Evolutionary conservation across 805 yeast species (phyloP).

Genomic region (Monosporozyma solicola): DNA sequence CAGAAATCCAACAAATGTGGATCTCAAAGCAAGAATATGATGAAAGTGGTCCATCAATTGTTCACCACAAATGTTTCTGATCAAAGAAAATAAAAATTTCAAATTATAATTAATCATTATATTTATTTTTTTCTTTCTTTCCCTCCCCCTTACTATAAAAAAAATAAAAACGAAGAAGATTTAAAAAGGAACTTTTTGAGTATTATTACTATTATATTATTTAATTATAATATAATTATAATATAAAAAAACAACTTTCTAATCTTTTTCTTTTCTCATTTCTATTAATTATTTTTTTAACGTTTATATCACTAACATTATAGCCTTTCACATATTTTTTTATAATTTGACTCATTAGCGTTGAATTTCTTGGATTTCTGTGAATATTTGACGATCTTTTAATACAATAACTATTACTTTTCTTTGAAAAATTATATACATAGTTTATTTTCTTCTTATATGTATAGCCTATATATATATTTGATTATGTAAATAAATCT

Average conservation of each 20-base stretch:
- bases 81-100: background rate
- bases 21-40: conserved; percentile 99
- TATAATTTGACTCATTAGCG: background rate
- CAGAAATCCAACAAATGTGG: conserved; percentile 99
- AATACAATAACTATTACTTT: background rate
- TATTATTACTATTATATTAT: background rate
- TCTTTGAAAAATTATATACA: background rate
- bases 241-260: background rate
- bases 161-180: no score
- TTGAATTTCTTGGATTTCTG: background rate
- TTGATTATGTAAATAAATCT: background rate
- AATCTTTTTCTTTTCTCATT: background rate
- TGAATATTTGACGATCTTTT: background rate
- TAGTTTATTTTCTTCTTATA: background rate
- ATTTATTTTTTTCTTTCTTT: background rate
- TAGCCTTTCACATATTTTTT: background rate
- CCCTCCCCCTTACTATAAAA: no score
- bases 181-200: background rate
- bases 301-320: background rate
- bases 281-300: background rate
- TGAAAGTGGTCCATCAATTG: conserved; percentile 99
- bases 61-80: conserved; percentile 48
- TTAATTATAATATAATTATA: background rate
- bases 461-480: background rate
- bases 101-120: background rate